Conservation (phyloP, 176 grass and related monocot species). For the Chloris gayana region DNA sequence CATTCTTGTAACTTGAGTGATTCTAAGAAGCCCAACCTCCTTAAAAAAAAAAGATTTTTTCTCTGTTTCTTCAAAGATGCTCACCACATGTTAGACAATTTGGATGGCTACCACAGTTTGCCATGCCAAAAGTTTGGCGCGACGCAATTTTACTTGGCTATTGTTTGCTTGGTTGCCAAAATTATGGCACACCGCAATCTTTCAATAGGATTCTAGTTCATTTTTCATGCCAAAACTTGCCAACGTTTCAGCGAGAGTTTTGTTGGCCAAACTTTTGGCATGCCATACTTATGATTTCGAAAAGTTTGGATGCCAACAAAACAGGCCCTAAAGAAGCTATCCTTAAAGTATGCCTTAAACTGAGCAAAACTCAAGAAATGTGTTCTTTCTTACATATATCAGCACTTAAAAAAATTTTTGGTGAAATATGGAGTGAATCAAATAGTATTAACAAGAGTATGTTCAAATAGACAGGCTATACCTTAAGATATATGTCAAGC, state of each 20-base stretch:
- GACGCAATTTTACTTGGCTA: too few species aligned
- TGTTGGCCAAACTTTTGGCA: too few species aligned
- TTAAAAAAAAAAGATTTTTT: slow-evolving; percentile 3
- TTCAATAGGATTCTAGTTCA: too few species aligned
- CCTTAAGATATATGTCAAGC: slow-evolving; percentile 97
- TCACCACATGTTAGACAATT: neutral
- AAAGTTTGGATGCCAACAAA: too few species aligned
- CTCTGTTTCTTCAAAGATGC: slow-evolving; percentile 22
- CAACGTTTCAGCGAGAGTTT: too few species aligned
- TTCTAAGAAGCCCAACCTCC: neutral
- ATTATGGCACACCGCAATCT: too few species aligned
- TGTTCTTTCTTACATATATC: slow-evolving; percentile 14
- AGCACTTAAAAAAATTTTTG: slow-evolving; percentile 8
- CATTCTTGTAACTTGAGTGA: neutral
- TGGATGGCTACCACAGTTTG: too few species aligned
- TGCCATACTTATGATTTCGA: too few species aligned
- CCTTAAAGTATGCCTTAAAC: neutral
- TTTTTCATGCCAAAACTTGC: too few species aligned
- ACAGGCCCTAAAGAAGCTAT: neutral
- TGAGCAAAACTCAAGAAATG: slow-evolving; percentile 31
- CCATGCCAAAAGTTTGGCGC: too few species aligned
- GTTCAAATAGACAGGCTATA: slow-evolving; percentile 48
- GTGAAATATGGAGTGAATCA: slow-evolving; percentile 1
- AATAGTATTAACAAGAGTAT: slow-evolving; percentile 17
- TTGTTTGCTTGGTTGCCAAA: too few species aligned